These are phyloP conservation scores for Carex sylvatica DNA, from an alignment of 202 grass and related monocot genomes.

Conservation along the genomic window DNA sequence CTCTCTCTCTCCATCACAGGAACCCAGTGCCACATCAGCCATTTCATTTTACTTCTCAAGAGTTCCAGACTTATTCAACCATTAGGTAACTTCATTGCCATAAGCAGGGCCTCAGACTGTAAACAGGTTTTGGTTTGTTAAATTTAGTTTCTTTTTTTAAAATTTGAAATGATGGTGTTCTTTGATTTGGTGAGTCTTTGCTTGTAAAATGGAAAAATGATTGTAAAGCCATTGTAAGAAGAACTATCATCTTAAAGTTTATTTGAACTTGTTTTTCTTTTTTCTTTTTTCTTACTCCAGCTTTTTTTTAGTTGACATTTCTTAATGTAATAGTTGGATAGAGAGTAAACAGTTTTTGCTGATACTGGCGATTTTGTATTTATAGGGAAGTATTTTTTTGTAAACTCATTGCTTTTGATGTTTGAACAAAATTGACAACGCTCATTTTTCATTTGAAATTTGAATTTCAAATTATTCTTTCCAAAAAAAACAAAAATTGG, in stretches of 20 bases:
- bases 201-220: not conserved
- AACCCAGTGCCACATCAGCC: constrained; percentile 73
- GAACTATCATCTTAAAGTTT: not conserved
- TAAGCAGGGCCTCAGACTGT: not conserved
- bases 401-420: not conserved
- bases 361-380: not conserved
- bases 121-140: not conserved
- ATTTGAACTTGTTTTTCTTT: not conserved
- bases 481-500: not conserved
- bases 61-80: constrained; percentile 73
- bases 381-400: not conserved
- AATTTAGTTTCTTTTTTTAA: not conserved
- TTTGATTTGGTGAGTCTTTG: not conserved
- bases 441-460: not conserved
- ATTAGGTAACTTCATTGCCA: constrained; percentile 42
- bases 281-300: not conserved
- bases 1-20: constrained; percentile 43
- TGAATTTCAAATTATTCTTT: not conserved
- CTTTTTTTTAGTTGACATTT: not conserved
- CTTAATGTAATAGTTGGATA: not conserved
- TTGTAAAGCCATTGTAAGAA: not conserved
- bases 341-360: not conserved
- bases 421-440: not conserved
- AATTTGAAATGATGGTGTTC: not conserved
- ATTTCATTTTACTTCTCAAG: constrained; percentile 87